A percentile compares a stretch with the other conserved stretches of the same genome.
These are phyloP conservation scores for Thalassia testudinum DNA, from an alignment of 116 monocot genomes.

Conservation along the genomic window DNA sequence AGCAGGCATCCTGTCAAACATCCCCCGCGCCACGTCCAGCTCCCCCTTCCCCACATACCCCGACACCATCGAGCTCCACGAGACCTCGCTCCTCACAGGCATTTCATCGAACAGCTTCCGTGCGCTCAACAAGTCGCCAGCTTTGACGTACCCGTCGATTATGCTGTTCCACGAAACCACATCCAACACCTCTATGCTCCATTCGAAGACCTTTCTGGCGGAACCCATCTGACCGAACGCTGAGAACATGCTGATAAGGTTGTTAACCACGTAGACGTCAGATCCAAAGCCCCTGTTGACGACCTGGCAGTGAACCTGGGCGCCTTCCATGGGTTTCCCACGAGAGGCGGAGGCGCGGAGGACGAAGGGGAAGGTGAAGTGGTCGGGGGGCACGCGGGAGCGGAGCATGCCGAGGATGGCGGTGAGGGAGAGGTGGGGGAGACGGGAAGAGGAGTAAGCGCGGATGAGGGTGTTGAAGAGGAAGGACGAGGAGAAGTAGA, in stretches of 20 bases:
- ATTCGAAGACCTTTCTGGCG: conserved; percentile 32
- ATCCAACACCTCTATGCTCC: conserved; percentile 11
- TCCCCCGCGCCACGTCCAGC: conserved; percentile 27
- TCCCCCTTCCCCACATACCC: conserved; percentile 34
- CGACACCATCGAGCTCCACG: conserved; percentile 49
- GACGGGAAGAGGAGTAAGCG: conserved; percentile 14
- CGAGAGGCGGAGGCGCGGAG: conserved; percentile 12
- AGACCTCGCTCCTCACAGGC: conserved; percentile 48
- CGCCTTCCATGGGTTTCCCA: conserved; percentile 8
- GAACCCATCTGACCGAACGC: conserved; percentile 26
- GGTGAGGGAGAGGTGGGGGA: conserved; percentile 16
- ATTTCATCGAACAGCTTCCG: conserved; percentile 54
- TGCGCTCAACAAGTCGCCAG: conserved; percentile 21
- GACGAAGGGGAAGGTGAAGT: conserved; percentile 58
- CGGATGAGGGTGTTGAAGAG: conserved; percentile 42
- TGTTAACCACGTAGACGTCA: conserved; percentile 41
- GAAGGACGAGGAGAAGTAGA: conserved; percentile 44
- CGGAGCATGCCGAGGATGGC: conserved; percentile 27
- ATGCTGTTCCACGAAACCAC: conserved; percentile 68
- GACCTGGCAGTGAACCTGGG: conserved; percentile 25
- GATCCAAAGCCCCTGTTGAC: conserved; percentile 22
- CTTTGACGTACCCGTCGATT: conserved; percentile 51
- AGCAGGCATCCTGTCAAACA: conserved; percentile 23
- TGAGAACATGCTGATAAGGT: conserved; percentile 36
- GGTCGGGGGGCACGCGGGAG: conserved; percentile 13